Percentiles rank a stretch among this genome's conserved stretches.
Evolutionary conservation across 768 basidiomycete genomes (phyloP).

Genomic region (Saitozyma podzolica): DNA sequence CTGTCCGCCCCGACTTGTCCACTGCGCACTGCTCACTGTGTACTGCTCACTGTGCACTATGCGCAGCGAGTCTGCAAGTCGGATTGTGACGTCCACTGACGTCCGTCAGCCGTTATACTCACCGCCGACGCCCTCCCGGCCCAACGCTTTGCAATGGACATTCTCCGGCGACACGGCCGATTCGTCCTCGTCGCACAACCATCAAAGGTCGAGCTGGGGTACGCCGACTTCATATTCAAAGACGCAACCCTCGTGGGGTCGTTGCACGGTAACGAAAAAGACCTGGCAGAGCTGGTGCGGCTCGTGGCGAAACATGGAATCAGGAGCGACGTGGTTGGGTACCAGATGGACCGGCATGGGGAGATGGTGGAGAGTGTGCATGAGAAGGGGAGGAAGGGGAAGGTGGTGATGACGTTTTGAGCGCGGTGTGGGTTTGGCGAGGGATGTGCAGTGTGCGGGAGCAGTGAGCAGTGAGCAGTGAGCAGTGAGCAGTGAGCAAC

Average conservation of each 20-base stretch:
- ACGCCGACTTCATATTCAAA: conserved; percentile 22
- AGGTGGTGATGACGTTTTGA: conserved; percentile 21
- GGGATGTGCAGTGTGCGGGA: neutral
- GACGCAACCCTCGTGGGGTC: conserved; percentile 15
- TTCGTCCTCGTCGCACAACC: conserved; percentile 25
- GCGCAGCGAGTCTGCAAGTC: neutral
- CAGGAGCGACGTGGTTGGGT: conserved; percentile 6
- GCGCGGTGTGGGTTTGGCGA: neutral
- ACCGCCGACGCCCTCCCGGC: conserved; percentile 18
- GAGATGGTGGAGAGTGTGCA: conserved; percentile 17
- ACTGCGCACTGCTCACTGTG: too few relatives aligned
- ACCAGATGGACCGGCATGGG: conserved; percentile 16
- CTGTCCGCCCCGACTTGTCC: too few relatives aligned
- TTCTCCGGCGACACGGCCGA: conserved; percentile 18
- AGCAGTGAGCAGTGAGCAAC: too few relatives aligned
- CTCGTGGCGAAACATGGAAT: conserved; percentile 14
- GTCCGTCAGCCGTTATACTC: conserved; percentile 13
- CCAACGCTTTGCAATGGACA: conserved; percentile 12
- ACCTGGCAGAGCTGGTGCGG: conserved; percentile 18
- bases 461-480: too few relatives aligned
- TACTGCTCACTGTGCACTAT: neutral
- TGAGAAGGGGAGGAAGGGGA: conserved; percentile 18
- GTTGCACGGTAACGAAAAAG: conserved; percentile 17
- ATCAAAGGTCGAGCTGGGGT: conserved; percentile 12
- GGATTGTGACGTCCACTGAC: neutral